Conservation (phyloP, 1,284 basidiomycete species). For the Malassezia dermatis region DNA sequence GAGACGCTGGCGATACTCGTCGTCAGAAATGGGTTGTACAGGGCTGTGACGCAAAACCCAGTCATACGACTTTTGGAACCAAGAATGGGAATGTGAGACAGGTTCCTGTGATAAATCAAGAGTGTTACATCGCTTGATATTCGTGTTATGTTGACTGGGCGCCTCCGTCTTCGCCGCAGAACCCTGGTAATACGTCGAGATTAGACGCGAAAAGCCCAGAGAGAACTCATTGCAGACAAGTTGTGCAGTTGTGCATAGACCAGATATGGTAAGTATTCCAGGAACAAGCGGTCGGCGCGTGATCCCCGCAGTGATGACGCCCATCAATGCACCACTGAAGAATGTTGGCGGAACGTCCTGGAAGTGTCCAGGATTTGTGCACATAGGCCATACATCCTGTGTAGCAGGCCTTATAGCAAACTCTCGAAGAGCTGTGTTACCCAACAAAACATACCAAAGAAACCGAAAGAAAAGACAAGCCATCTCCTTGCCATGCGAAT, state of each 20-base stretch:
- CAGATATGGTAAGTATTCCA: conserved; percentile 6
- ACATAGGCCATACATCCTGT: not conserved
- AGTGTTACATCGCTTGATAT: not conserved
- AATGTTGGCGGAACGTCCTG: conserved; percentile 1
- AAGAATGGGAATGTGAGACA: not conserved
- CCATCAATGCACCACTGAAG: conserved; percentile 5
- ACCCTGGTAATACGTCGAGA: not conserved
- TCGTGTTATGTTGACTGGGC: not conserved
- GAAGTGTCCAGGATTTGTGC: not conserved
- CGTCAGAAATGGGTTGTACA: conserved; percentile 4
- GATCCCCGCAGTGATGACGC: not conserved
- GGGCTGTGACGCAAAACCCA: not conserved
- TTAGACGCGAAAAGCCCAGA: not conserved
- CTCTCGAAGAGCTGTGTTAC: conserved; percentile 6
- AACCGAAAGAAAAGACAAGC: conserved; percentile 13
- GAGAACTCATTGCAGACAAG: conserved; percentile 2
- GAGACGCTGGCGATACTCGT: conserved; percentile 9
- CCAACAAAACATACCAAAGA: conserved; percentile 8
- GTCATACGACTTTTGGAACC: not conserved
- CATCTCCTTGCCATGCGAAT: conserved; percentile 2
- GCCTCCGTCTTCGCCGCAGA: not conserved
- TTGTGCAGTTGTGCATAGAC: conserved; percentile 1
- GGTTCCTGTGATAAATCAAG: not conserved
- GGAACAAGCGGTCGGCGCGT: conserved; percentile 4
- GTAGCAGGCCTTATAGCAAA: not conserved